These are phyloP conservation scores for Diatrype stigma DNA, from an alignment of 2,329 filamentous ascomycete genomes.

Conservation along the genomic window DNA sequence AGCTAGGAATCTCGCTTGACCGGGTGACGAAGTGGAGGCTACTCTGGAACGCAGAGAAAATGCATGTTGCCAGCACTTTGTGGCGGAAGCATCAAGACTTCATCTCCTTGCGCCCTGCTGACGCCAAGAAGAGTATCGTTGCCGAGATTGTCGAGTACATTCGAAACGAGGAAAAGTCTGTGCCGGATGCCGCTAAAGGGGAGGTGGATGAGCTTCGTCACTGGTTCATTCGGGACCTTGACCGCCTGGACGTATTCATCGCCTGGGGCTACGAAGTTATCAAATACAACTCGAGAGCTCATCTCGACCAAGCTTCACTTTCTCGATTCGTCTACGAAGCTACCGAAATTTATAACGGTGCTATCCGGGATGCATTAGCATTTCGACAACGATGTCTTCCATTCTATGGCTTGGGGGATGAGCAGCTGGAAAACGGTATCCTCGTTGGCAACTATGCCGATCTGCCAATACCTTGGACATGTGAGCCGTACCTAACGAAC, in stretches of 20 bases:
- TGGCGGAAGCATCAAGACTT: conserved; percentile 78
- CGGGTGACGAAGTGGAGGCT: conserved; percentile 71
- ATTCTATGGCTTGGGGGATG: conserved; percentile 68
- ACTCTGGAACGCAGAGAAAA: conserved; percentile 86
- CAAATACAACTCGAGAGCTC: conserved; percentile 65
- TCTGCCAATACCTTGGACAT: conserved; percentile 84
- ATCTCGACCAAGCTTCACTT: conserved; percentile 49
- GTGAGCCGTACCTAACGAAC: conserved; percentile 58
- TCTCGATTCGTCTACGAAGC: conserved; percentile 65
- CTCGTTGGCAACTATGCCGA: conserved; percentile 60
- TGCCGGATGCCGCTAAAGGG: conserved; percentile 58
- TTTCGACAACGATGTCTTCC: conserved; percentile 69
- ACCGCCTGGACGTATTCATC: conserved; percentile 68
- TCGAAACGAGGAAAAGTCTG: conserved; percentile 70
- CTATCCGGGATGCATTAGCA: conserved; percentile 62
- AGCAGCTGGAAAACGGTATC: conserved; percentile 62
- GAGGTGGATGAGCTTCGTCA: conserved; percentile 77
- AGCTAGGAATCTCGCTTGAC: conserved; percentile 62
- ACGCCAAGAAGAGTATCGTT: conserved; percentile 65
- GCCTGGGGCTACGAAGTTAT: conserved; percentile 76
- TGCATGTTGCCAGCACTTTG: conserved; percentile 72
- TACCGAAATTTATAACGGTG: conserved; percentile 59
- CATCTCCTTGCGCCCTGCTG: conserved; percentile 52
- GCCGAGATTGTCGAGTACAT: conserved; percentile 72
- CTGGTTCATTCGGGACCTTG: conserved; percentile 78